These are phyloP conservation scores for Quaeritorhiza haematococci DNA, from an alignment of 371 early-diverging fungal species.

Conservation along the genomic window DNA sequence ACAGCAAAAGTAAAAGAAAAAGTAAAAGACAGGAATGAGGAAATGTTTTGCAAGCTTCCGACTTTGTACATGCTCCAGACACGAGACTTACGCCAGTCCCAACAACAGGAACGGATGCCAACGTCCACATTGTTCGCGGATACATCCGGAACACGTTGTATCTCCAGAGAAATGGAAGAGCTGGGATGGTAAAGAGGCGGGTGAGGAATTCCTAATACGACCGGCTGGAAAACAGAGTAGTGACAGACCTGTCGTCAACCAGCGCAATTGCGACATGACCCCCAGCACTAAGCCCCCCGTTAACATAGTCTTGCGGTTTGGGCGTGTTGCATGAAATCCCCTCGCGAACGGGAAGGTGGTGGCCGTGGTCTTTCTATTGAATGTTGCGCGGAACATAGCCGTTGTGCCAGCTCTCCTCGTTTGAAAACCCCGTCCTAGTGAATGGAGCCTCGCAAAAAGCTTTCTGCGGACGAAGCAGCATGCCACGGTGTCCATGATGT, in stretches of 20 bases:
- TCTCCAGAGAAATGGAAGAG: constrained; percentile 28
- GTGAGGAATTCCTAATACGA: neutral
- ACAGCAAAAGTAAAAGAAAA: too few species aligned
- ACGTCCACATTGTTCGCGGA: constrained; percentile 18
- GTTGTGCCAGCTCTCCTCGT: too few species aligned
- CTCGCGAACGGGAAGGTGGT: neutral
- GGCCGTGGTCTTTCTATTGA: neutral
- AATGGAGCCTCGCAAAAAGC: neutral
- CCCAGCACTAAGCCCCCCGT: constrained; percentile 11
- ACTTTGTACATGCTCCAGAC: too few species aligned
- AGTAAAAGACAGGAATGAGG: too few species aligned
- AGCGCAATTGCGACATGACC: constrained; percentile 14
- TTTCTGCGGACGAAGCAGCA: constrained; percentile 4
- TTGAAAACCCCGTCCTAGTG: too few species aligned
- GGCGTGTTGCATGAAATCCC: constrained; percentile 12
- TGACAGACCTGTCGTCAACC: constrained; percentile 6
- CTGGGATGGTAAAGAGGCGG: constrained; percentile 4
- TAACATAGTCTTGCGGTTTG: constrained; percentile 9
- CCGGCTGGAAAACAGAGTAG: neutral
- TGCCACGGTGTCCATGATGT: too few species aligned
- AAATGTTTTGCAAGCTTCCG: too few species aligned
- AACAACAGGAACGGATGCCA: constrained; percentile 17
- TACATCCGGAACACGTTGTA: constrained; percentile 6
- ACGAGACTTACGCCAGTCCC: constrained; percentile 8
- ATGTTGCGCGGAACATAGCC: too few species aligned